Conservation (phyloP, 805 yeast species). For the Candida pini region DNA sequence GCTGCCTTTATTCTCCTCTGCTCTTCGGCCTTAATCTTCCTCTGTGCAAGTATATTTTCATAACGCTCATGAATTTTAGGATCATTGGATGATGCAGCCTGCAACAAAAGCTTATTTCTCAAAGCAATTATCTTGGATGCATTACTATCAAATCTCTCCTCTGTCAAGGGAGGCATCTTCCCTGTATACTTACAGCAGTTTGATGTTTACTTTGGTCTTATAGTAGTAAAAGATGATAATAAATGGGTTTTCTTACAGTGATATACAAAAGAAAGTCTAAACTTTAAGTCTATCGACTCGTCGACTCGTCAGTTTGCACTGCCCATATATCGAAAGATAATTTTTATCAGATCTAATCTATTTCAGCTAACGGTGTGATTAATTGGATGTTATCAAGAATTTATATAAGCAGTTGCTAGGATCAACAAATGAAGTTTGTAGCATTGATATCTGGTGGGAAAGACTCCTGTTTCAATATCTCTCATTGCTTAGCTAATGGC, state of each 20-base stretch:
- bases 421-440: conserved; percentile 80
- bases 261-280: no score
- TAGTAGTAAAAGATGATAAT: no score
- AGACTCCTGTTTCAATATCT: conserved; percentile 85
- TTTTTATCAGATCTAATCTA: neutral
- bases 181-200: no score
- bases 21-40: conserved; percentile 14
- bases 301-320: no score
- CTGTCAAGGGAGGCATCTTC: conserved; percentile 2
- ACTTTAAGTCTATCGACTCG: no score
- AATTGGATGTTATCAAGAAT: neutral
- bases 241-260: no score
- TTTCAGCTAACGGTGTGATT: neutral
- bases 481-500: conserved; percentile 80
- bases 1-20: no score
- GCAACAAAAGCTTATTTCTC: conserved; percentile 16
- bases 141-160: conserved; percentile 11
- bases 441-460: conserved; percentile 95
- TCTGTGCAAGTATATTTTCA: conserved; percentile 18
- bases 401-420: neutral
- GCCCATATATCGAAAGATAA: no score
- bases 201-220: no score
- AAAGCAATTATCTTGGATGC: conserved; percentile 13
- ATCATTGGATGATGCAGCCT: conserved; percentile 20
- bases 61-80: conserved; percentile 11